Percentiles rank a stretch among this genome's conserved stretches.
Evolutionary conservation across 495 filamentous ascomycete genomes (phyloP).

Genomic region (Penicillium coprophilum): DNA sequence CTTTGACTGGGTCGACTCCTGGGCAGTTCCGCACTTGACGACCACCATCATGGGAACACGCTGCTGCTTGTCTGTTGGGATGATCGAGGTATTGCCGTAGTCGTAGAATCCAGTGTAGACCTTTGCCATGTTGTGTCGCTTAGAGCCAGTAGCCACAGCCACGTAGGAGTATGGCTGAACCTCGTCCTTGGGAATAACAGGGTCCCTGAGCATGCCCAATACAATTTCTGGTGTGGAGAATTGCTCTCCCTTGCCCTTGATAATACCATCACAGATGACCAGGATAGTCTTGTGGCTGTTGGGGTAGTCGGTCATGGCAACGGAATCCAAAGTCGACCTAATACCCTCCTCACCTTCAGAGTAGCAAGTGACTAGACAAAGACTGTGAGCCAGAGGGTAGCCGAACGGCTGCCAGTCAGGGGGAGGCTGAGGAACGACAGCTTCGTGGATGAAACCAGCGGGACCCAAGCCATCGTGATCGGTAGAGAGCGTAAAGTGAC

Average conservation of each 20-base stretch:
- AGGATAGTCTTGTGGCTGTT: slow-evolving; percentile 98
- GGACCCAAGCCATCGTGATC: slow-evolving; percentile 77
- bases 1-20: slow-evolving; percentile 75
- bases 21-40: slow-evolving; percentile 93
- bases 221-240: slow-evolving; percentile 87
- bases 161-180: slow-evolving; percentile 93
- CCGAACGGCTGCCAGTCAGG: slow-evolving; percentile 96
- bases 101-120: slow-evolving; percentile 98
- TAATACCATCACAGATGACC: slow-evolving; percentile 95
- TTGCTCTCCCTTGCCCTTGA: slow-evolving; percentile 92
- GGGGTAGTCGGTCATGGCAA: slow-evolving; percentile 97
- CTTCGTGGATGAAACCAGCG: slow-evolving; percentile 90
- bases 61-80: slow-evolving; percentile 87
- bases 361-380: slow-evolving; percentile 96
- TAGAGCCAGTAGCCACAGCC: slow-evolving; percentile 91
- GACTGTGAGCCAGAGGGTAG: slow-evolving; percentile 87
- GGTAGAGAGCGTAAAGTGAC: slow-evolving; percentile 55
- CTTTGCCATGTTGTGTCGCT: slow-evolving; percentile 99
- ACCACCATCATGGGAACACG: slow-evolving; percentile 99
- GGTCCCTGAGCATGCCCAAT: slow-evolving; percentile 92
- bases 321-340: slow-evolving; percentile 90
- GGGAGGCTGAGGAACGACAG: slow-evolving; percentile 96
- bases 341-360: slow-evolving; percentile 94
- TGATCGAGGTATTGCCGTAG: slow-evolving; percentile 77
- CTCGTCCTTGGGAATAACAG: slow-evolving; percentile 71